These are phyloP conservation scores for Dothideomycetidae sp. DNA, from an alignment of 2,329 filamentous ascomycete genomes.

Conservation along the genomic window DNA sequence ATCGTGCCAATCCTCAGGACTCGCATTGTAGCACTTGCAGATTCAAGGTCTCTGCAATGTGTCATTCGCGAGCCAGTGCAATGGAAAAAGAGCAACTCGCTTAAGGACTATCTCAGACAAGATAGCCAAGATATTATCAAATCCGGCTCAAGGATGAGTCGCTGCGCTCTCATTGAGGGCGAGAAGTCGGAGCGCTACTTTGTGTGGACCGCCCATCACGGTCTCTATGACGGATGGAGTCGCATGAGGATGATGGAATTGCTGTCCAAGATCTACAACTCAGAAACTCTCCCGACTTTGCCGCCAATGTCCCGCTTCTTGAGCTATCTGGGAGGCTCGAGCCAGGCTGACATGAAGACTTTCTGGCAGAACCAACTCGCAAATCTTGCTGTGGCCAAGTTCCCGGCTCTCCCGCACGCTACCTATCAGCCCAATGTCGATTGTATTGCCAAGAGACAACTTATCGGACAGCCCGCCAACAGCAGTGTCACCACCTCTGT, in stretches of 20 bases:
- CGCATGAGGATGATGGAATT: not conserved
- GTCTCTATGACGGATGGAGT: conserved; percentile 20
- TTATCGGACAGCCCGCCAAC: not conserved
- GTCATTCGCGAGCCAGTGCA: not conserved
- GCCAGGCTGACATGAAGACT: not conserved
- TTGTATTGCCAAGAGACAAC: too few relatives aligned
- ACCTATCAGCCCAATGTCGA: not conserved
- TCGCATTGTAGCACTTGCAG: conserved; percentile 30
- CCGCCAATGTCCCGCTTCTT: not conserved
- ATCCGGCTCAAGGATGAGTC: not conserved
- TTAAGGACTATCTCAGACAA: not conserved
- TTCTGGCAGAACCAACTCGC: not conserved
- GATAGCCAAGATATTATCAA: not conserved
- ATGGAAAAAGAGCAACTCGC: not conserved
- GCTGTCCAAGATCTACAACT: not conserved
- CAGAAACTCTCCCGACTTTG: not conserved
- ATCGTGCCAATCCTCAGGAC: conserved; percentile 2
- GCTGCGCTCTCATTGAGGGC: not conserved
- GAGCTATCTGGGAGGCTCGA: not conserved
- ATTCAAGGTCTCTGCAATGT: not conserved
- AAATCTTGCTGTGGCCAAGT: not conserved
- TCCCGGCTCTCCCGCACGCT: not conserved
- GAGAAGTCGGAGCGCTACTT: conserved; percentile 15
- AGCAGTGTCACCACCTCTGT: not conserved
- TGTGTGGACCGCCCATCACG: conserved; percentile 25